Base-by-base conservation (phyloP, 257 asterid species). In the Plantago major region DNA sequence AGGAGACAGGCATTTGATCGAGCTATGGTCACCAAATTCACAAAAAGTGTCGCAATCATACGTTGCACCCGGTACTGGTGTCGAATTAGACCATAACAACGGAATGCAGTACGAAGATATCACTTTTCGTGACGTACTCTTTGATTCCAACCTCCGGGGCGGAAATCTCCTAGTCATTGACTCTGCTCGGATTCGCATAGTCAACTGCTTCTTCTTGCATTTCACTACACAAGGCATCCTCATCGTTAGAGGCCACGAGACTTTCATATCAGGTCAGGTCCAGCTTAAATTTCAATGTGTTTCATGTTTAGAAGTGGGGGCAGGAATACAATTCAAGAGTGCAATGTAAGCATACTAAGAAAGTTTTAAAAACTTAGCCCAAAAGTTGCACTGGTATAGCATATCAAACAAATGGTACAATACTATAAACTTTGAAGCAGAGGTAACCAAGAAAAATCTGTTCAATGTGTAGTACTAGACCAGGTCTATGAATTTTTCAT, bases 111-210 rank as follows among this genome's bases (percentile, higher is more conserved):
- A 82, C 54, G 88, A 85, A 66, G 87, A 72, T 18, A 48, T 85
- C 50, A 85, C 80, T 3, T 76, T 85, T 37, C 76, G 69, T 0
- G 94, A 82, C 66, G 72, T 85, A 66, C 89, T 82, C 65, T 77
- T 82, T 66, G 90, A 85, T 66, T 80, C 94, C 5, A 38, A 50
- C 71, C 73, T 54, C 46, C 71, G 57, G 54, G 87, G 89, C 2
- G 94, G 94, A 33, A 87, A 84, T 26, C 74, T 85, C 19, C 26
- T 73, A 0, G 48, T 82, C 2, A 22, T 62, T 11, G 84, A 82
- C 69, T 74, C 94, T 0, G 78, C 81, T 5, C 28, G 94, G 66
- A 65, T 76, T 42, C 87, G 82, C 8, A 7, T 85, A 30, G 48
- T 45, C 22, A 63, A 58, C 63, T 78, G 82, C 59, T 82, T 74